Evolutionary conservation across 2,329 filamentous ascomycete genomes (phyloP).

Genomic region (Hypoxylon sp.): DNA sequence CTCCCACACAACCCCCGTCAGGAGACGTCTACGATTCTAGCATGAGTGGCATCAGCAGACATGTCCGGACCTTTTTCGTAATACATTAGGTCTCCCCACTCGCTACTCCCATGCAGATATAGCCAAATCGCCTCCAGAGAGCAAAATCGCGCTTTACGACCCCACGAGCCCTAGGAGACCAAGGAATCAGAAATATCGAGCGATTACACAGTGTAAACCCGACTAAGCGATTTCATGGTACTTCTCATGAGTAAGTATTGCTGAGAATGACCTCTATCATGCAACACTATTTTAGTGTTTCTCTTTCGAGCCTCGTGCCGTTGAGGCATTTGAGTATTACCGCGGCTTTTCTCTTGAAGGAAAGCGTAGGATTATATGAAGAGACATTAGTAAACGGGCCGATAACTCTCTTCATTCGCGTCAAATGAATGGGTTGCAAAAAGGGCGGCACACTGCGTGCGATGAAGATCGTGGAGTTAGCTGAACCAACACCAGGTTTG

Average conservation of each 20-base stretch:
- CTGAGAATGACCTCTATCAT: not conserved
- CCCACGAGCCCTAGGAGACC: not conserved
- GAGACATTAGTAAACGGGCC: not conserved
- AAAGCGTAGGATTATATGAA: not conserved
- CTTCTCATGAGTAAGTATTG: not conserved
- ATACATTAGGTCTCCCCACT: constrained; percentile 13
- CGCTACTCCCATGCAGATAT: not conserved
- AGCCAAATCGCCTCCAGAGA: constrained; percentile 1
- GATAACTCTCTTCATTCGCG: not conserved
- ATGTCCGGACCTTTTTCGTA: constrained; percentile 4
- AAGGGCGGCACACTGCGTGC: not conserved
- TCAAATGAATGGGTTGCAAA: not conserved
- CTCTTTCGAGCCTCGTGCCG: not conserved
- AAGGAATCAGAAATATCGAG: not conserved
- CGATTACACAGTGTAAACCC: constrained; percentile 10
- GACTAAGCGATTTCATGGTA: not conserved
- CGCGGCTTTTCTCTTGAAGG: not conserved
- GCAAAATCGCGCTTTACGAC: not conserved
- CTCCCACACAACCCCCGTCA: constrained; percentile 1
- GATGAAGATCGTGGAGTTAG: not conserved
- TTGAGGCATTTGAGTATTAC: not conserved
- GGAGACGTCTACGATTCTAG: constrained; percentile 1
- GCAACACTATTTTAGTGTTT: not conserved
- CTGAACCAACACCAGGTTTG: not conserved
- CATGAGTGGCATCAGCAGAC: constrained; percentile 13